These are phyloP conservation scores for Magnusiomyces suaveolens DNA, from an alignment of 1,139 yeast species.

Conservation along the genomic window DNA sequence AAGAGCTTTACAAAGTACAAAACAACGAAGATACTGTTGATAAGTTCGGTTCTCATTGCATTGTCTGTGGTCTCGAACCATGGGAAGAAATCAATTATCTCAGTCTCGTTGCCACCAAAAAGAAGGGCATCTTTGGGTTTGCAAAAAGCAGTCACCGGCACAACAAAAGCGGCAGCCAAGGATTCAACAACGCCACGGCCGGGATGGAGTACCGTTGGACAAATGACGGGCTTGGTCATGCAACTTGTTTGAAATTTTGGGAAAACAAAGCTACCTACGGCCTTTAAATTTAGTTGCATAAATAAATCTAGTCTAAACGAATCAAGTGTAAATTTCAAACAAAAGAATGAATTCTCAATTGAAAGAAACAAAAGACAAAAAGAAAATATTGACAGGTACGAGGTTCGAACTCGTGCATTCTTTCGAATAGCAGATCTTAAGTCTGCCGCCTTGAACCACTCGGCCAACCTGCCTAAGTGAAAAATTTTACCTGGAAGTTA, in stretches of 20 bases:
- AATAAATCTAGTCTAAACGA: not conserved
- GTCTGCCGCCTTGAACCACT: too few species aligned
- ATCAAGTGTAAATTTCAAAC: too few species aligned
- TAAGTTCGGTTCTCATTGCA: not conserved
- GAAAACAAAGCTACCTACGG: constrained; percentile 9
- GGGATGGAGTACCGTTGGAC: not conserved
- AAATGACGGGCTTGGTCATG: constrained; percentile 9
- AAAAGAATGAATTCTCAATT: not conserved
- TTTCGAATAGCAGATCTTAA: too few species aligned
- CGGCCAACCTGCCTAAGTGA: not conserved
- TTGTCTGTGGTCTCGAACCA: not conserved
- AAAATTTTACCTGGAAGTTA: too few species aligned
- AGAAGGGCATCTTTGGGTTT: not conserved
- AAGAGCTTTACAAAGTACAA: not conserved
- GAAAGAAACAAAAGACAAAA: not conserved
- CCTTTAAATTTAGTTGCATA: not conserved
- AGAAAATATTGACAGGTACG: not conserved
- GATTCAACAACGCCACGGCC: not conserved
- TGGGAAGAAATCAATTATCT: not conserved
- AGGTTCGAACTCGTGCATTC: too few species aligned
- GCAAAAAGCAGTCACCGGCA: too few species aligned
- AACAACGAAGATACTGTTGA: not conserved
- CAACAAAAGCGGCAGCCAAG: not conserved
- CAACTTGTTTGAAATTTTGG: constrained; percentile 14
- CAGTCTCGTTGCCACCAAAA: not conserved